These are phyloP conservation scores for Pythium volutum DNA, from an alignment of 352 stramenopile genomes.

Conservation along the genomic window DNA sequence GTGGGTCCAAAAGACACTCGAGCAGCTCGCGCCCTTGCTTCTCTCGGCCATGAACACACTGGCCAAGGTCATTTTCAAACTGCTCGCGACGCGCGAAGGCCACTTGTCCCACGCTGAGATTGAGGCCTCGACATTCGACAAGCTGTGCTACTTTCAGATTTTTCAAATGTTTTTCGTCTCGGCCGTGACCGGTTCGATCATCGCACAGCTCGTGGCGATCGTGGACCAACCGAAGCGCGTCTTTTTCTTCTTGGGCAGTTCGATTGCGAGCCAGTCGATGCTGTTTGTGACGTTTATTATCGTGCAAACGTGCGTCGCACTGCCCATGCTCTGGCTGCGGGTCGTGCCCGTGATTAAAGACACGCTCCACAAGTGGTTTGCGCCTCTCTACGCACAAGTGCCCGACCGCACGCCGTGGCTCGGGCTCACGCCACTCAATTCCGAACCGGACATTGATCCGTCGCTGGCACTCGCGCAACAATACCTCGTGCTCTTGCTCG, in stretches of 20 bases:
- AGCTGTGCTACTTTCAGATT: conserved; percentile 74
- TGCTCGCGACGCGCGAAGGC: conserved; percentile 60
- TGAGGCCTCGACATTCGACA: conserved; percentile 66
- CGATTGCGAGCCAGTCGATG: conserved; percentile 71
- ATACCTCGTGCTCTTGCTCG: conserved; percentile 71
- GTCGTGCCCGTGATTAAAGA: conserved; percentile 46
- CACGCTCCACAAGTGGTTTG: conserved; percentile 40
- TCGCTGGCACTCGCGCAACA: conserved; percentile 59
- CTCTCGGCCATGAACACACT: conserved; percentile 71
- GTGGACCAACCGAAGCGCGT: conserved; percentile 57
- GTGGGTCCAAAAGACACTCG: conserved; percentile 47
- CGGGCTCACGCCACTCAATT: conserved; percentile 51
- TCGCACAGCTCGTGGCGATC: conserved; percentile 53
- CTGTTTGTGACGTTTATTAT: conserved; percentile 83
- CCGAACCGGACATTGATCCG: conserved; percentile 48
- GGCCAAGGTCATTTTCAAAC: conserved; percentile 61
- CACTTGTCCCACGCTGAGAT: conserved; percentile 67
- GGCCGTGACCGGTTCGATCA: conserved; percentile 58
- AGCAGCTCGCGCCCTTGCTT: conserved; percentile 63
- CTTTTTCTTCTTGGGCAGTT: conserved; percentile 69
- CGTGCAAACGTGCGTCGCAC: conserved; percentile 60
- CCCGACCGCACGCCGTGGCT: conserved; percentile 49
- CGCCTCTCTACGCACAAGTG: conserved; percentile 50
- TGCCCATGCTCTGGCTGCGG: conserved; percentile 59
- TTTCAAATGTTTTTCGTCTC: conserved; percentile 86